Conservation (phyloP, 352 stramenopile species). For the Blastocystis sp. region DNA sequence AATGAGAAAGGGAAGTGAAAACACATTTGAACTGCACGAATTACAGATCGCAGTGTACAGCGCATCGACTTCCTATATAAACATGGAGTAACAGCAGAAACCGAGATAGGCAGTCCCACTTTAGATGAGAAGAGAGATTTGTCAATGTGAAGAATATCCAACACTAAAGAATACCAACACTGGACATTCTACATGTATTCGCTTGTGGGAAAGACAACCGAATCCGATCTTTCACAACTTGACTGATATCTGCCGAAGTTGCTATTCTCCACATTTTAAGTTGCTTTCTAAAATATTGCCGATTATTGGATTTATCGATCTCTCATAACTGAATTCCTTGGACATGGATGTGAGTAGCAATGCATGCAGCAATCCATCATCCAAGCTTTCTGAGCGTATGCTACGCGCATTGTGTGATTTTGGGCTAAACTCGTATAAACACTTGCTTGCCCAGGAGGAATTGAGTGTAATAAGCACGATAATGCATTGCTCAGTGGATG, state of each 20-base stretch:
- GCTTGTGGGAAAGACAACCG: not conserved
- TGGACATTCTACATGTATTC: not conserved
- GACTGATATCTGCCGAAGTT: not conserved
- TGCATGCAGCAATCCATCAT: not conserved
- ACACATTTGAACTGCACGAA: not conserved
- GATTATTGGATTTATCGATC: not conserved
- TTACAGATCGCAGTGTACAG: not conserved
- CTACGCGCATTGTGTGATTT: not conserved
- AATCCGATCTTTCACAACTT: not conserved
- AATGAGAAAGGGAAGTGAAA: not conserved
- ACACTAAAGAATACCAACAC: not conserved
- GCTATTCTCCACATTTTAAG: not conserved
- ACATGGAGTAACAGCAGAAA: not conserved
- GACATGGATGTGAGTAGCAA: not conserved
- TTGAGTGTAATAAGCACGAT: not conserved
- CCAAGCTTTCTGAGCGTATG: not conserved
- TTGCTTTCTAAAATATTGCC: not conserved
- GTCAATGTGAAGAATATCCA: not conserved
- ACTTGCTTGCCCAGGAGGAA: not conserved
- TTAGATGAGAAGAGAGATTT: not conserved
- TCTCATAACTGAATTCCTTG: not conserved
- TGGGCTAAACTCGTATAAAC: not conserved
- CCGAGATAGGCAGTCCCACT: not conserved
- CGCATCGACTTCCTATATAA: slow-evolving; percentile 8
- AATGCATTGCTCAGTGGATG: not conserved